These are phyloP conservation scores for Lophium mytilinum DNA, from an alignment of 495 filamentous ascomycete species.

Conservation along the genomic window DNA sequence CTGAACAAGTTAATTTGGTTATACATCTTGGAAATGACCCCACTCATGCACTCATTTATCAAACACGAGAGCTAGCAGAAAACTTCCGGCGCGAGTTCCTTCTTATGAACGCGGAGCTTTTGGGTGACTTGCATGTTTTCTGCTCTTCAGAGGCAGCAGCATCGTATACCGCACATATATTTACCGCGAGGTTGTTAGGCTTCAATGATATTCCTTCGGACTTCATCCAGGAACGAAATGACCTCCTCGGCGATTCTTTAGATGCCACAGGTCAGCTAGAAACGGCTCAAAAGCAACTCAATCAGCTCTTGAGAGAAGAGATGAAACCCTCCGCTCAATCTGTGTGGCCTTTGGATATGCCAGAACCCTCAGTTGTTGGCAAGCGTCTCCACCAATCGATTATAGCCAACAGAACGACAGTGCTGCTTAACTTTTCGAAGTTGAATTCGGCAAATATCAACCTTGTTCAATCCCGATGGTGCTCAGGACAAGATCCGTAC, in stretches of 20 bases:
- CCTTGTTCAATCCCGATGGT: slow-evolving; percentile 85
- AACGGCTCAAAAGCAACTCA: slow-evolving; percentile 98
- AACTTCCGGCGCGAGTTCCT: slow-evolving; percentile 92
- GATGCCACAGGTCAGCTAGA: slow-evolving; percentile 99
- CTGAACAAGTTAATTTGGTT: slow-evolving; percentile 93
- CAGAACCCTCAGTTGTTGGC: slow-evolving; percentile 85
- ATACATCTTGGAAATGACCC: slow-evolving; percentile 99
- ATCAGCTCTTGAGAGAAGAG: slow-evolving; percentile 78
- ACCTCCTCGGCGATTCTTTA: slow-evolving; percentile 92
- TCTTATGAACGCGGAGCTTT: slow-evolving; percentile 82
- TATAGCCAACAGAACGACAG: slow-evolving; percentile 89
- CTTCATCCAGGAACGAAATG: slow-evolving; percentile 81
- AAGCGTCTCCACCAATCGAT: slow-evolving; percentile 87
- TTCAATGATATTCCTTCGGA: slow-evolving; percentile 76
- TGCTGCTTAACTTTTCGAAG: slow-evolving; percentile 83
- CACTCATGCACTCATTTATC: slow-evolving; percentile 95
- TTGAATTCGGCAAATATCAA: slow-evolving; percentile 53
- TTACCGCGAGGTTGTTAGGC: slow-evolving; percentile 81
- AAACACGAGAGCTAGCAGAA: slow-evolving; percentile 84
- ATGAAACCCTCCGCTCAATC: slow-evolving; percentile 85
- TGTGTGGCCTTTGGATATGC: slow-evolving; percentile 85
- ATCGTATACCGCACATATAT: slow-evolving; percentile 92
- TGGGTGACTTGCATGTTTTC: slow-evolving; percentile 85
- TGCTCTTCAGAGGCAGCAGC: slow-evolving; percentile 91
- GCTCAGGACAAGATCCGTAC: slow-evolving; percentile 87